phyloP scores from a whole-genome alignment of 768 basidiomycete genomes.

The Tremella mesenterica region DNA sequence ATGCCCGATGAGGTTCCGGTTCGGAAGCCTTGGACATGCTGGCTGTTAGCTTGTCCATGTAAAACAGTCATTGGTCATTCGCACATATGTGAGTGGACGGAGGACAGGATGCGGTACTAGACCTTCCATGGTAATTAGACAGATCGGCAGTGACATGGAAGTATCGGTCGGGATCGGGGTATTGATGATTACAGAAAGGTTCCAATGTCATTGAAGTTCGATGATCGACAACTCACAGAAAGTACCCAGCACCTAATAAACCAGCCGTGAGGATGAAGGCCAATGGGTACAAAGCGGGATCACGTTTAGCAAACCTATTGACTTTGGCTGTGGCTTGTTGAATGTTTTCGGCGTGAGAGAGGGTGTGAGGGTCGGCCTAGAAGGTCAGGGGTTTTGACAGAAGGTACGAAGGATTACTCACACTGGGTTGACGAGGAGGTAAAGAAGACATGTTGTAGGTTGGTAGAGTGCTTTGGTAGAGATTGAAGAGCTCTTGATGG shows the following conservation, averaged over 20 bases:
- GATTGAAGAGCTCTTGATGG: no score
- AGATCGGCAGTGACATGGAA: neutral
- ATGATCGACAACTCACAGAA: slow-evolving; percentile 35
- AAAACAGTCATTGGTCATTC: neutral
- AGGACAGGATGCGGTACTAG: no score
- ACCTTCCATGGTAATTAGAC: no score
- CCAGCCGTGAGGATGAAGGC: slow-evolving; percentile 35
- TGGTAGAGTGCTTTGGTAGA: no score
- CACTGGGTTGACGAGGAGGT: neutral
- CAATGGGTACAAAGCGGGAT: slow-evolving; percentile 43
- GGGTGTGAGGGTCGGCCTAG: slow-evolving; percentile 34
- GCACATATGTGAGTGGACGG: neutral
- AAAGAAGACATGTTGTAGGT: neutral
- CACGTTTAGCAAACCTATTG: slow-evolving; percentile 44
- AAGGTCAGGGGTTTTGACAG: no score
- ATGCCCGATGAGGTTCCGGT: slow-evolving; percentile 27
- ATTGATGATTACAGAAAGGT: neutral
- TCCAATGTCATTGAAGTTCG: no score
- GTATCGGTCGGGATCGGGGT: neutral
- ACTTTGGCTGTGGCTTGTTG: slow-evolving; percentile 36
- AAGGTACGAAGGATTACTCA: no score
- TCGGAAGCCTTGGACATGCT: slow-evolving; percentile 37
- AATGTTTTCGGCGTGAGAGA: slow-evolving; percentile 29
- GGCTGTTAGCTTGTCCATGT: neutral
- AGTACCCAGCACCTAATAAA: slow-evolving; percentile 40